These are phyloP conservation scores for Cydonia oblonga DNA, from an alignment of 331 rosid genomes.

Conservation along the genomic window DNA sequence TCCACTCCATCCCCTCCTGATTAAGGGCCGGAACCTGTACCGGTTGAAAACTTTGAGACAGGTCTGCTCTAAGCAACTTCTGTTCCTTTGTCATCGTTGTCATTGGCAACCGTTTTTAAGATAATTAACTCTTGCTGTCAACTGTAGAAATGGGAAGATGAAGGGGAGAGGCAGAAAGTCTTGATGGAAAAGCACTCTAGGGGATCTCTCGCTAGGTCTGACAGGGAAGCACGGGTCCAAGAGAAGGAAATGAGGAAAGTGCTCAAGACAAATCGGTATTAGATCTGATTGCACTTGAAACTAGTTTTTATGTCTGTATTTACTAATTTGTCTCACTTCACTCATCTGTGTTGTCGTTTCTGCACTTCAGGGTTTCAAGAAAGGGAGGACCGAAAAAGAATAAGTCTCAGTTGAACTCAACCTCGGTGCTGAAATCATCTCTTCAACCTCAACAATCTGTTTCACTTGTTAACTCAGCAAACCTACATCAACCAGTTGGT, in stretches of 20 bases:
- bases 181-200: constrained; percentile 72
- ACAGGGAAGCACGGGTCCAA: constrained; percentile 51
- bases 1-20: constrained; percentile 67
- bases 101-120: not conserved
- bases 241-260: constrained; percentile 45
- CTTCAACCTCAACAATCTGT: constrained; percentile 23
- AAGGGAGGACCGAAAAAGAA: constrained; percentile 23
- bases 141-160: constrained; percentile 68
- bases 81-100: constrained; percentile 2
- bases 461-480: constrained; percentile 2
- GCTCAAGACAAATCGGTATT: constrained; percentile 39
- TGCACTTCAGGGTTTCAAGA: constrained; percentile 41
- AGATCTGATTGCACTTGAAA: not conserved
- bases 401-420: constrained; percentile 25
- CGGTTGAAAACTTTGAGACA: constrained; percentile 79
- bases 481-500: constrained; percentile 8
- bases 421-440: constrained; percentile 11
- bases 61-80: constrained; percentile 29
- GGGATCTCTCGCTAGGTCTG: constrained; percentile 64
- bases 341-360: not conserved
- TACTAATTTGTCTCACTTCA: not conserved
- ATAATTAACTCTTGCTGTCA: not conserved
- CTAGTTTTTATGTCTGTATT: not conserved
- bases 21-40: constrained; percentile 90
- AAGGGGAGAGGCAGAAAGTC: constrained; percentile 49